A percentile compares a stretch with the other conserved stretches of the same genome.
Conservation (phyloP, 306 rosid species). For the Lathyrus aphaca region DNA sequence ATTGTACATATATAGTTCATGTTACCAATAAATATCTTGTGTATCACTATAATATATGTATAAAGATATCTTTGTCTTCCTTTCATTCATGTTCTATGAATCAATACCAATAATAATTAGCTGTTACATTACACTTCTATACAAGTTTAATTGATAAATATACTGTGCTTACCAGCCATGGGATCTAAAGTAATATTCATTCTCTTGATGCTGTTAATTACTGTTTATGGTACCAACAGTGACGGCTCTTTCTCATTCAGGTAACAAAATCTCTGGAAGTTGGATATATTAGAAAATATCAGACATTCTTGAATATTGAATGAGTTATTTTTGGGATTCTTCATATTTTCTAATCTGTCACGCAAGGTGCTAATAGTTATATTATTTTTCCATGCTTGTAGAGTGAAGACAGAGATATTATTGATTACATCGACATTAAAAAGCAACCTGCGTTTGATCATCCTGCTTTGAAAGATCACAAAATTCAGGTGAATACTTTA, state of each 20-base stretch:
- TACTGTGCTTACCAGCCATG: neutral
- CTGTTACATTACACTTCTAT: neutral
- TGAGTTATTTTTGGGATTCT: neutral
- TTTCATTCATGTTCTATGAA: neutral
- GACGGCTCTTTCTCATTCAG: conserved; percentile 46
- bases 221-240: conserved; percentile 35
- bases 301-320: neutral
- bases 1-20: conserved; percentile 21
- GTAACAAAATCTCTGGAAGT: conserved; percentile 29
- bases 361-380: neutral
- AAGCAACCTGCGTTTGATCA: conserved; percentile 73
- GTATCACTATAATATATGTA: conserved; percentile 2
- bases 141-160: conserved; percentile 33
- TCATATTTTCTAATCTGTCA: neutral
- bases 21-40: conserved; percentile 12
- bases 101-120: neutral
- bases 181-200: conserved; percentile 27
- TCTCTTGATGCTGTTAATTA: conserved; percentile 38
- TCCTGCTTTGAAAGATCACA: conserved; percentile 63
- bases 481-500: conserved; percentile 39
- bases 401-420: conserved; percentile 72
- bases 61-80: conserved; percentile 22
- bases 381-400: conserved; percentile 31
- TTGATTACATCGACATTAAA: conserved; percentile 56
- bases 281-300: neutral